Evolutionary conservation across 192 early-diverging fungal species (phyloP), one percentile per base, ranked within the genome.

Genomic region (Umbelopsis isabellina): DNA sequence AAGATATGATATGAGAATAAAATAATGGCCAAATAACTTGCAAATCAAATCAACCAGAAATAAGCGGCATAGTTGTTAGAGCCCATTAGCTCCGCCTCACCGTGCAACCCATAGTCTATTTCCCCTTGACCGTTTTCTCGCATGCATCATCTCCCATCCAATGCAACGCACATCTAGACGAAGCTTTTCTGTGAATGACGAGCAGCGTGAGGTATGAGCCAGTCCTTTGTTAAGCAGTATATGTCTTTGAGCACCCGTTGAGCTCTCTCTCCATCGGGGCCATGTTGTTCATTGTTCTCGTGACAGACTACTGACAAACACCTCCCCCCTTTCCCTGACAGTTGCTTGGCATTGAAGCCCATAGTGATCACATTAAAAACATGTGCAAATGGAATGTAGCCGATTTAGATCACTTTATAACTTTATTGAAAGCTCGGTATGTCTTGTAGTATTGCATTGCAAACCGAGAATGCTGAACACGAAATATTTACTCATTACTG

Each of bases 361-460:
- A 78, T 48, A 46, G 49, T 41, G 68, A 61, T 3, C 73, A 66
- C 70, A 61, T 78, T 9, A 70, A 78, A 18, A 72, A 67, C 48
- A 52, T 72, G 30, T 37, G 66, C 13, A 72, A 73, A 21, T 73
- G 71, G 68, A 78, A 51, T 21, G 55, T 66, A 9, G 61, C 9
- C 44, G 76, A 78, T 37, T 46, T 78, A 2, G 76, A 78, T 15
- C 61, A 69, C 22, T 47, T 72, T 20, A 68, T 72, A 25, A 30
- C 18, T n/a, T 30, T 73, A 15, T 52, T 78, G 33, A 68, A 52
- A n/a, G 55, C 71, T 16, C 71, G 76, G 76, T 78, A 72, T 35
- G 41, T 15, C 18, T 33, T 30, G 13, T 12, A 16, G 27, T 58
- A 7, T 11, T 10, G 15, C 1, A 1, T 18, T 61, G 12, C 30